phyloP scores from a whole-genome alignment of 1,284 basidiomycete species.

The Moesziomyces antarcticus region DNA sequence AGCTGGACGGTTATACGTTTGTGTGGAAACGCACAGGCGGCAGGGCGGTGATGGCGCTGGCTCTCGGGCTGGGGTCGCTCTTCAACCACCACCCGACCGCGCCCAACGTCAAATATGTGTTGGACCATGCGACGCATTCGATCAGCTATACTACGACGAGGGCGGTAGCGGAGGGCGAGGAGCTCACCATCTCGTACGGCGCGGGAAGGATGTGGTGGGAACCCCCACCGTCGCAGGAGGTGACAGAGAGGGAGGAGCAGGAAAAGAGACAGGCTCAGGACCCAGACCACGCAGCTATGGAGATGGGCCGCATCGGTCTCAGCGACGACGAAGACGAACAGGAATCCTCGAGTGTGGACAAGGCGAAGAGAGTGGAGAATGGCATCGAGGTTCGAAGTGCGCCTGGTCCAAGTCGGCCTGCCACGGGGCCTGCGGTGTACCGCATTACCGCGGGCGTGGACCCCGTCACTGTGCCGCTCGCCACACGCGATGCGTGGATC shows the following conservation, averaged over 20 bases:
- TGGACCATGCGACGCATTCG: constrained; percentile 72
- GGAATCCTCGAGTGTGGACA: background rate
- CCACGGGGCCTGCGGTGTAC: constrained; percentile 53
- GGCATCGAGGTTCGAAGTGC: constrained; percentile 23
- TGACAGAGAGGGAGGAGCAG: constrained; percentile 11
- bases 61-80: constrained; percentile 83
- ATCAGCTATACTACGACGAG: constrained; percentile 77
- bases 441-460: constrained; percentile 68
- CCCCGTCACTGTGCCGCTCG: constrained; percentile 65
- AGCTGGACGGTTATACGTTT: constrained; percentile 86
- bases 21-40: constrained; percentile 74
- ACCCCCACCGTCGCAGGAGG: constrained; percentile 9
- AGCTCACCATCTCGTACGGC: constrained; percentile 83
- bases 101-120: constrained; percentile 79
- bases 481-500: constrained; percentile 80
- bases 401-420: constrained; percentile 18
- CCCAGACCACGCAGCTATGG: constrained; percentile 1
- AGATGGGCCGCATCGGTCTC: constrained; percentile 24
- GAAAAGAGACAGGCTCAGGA: constrained; percentile 5
- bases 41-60: constrained; percentile 77
- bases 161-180: constrained; percentile 74
- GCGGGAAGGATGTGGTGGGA: constrained; percentile 66
- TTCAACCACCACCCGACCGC: constrained; percentile 78
- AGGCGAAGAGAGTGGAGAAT: background rate
- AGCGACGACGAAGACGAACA: background rate